These are phyloP conservation scores for Gossypium arboreum DNA, from an alignment of 345 rosid species.

Conservation along the genomic window DNA sequence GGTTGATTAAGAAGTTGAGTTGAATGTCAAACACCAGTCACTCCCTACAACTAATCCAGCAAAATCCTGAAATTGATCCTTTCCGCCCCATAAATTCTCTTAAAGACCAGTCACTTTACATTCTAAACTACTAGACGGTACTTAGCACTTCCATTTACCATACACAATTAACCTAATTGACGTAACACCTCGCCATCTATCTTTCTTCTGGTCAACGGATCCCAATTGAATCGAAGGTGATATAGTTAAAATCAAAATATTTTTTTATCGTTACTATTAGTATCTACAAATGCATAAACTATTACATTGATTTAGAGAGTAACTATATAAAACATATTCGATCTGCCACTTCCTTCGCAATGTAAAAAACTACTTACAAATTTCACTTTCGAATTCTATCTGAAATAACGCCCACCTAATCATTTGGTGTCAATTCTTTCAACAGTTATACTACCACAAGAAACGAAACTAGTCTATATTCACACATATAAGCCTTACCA, in stretches of 20 bases:
- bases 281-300: background rate
- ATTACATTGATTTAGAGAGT: background rate
- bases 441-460: background rate
- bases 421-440: too few relatives aligned
- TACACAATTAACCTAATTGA: background rate
- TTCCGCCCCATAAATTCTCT: background rate
- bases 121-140: background rate
- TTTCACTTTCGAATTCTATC: background rate
- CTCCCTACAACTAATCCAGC: too few relatives aligned
- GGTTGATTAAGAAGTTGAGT: background rate
- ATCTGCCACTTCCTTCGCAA: background rate
- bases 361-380: background rate
- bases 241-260: background rate
- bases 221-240: background rate
- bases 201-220: background rate
- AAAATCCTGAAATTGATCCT: too few relatives aligned
- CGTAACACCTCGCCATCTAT: background rate
- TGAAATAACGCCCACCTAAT: background rate
- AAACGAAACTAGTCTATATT: background rate
- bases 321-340: background rate
- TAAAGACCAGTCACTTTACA: background rate
- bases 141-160: background rate
- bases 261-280: background rate
- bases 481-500: conserved; percentile 38
- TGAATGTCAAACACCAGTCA: background rate